These are phyloP conservation scores for Domatiomyces globalis DNA, from an alignment of 2,329 filamentous ascomycete species.

Conservation along the genomic window DNA sequence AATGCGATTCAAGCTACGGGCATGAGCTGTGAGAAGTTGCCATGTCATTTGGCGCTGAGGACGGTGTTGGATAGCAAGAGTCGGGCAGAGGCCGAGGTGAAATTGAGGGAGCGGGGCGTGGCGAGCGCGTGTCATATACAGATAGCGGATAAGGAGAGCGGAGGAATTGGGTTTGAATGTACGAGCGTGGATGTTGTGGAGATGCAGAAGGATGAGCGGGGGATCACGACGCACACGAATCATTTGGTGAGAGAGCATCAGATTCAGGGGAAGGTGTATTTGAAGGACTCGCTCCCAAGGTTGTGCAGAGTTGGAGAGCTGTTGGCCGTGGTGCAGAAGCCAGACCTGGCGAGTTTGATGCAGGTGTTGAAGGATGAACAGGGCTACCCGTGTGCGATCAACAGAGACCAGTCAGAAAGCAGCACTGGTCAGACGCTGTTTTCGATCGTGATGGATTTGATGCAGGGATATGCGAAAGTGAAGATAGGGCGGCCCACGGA, in stretches of 20 bases:
- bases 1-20: constrained; percentile 43
- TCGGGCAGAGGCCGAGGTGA: constrained; percentile 32
- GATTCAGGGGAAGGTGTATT: constrained; percentile 6
- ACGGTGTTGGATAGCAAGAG: constrained; percentile 37
- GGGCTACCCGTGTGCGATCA: constrained; percentile 23
- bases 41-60: constrained; percentile 42
- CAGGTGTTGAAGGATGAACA: constrained; percentile 24
- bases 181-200: constrained; percentile 20
- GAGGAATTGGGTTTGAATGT: constrained; percentile 38
- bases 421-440: constrained; percentile 24
- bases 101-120: constrained; percentile 34
- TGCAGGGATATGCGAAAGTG: constrained; percentile 20
- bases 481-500: constrained; percentile 23
- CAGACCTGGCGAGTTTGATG: constrained; percentile 12
- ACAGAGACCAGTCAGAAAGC: constrained; percentile 20
- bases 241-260: constrained; percentile 26
- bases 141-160: constrained; percentile 33
- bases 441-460: constrained; percentile 29
- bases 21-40: constrained; percentile 33
- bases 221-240: constrained; percentile 32
- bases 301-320: constrained; percentile 22
- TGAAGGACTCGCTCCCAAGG: constrained; percentile 20
- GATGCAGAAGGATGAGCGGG: constrained; percentile 14
- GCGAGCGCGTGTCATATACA: constrained; percentile 42
- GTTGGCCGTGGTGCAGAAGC: constrained; percentile 11